Base-by-base conservation (phyloP, 208 protist genomes). In the Leishmania tarentolae region DNA sequence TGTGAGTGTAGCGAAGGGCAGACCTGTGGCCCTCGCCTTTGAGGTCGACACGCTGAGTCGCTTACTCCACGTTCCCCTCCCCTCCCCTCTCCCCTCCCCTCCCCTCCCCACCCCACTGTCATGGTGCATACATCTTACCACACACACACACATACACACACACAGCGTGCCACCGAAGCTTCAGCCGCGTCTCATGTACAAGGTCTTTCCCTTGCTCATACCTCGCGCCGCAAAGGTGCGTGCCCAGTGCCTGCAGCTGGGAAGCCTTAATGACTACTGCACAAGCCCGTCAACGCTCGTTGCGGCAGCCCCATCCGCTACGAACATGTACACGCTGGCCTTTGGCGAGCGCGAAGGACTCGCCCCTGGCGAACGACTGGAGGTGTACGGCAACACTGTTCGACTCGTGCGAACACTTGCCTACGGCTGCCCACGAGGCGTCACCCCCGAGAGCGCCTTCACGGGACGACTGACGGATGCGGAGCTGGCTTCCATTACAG, bases 251-350 rank as follows among this genome's bases (percentile, higher is more conserved):
- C 80, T 91, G 7, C 78, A 87, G 65, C 83, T 91, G 42, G 79
- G 83, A 40, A 78, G 83, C 42, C 65, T 87, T 21, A 86, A 81
- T 72, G 82, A 86, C 75, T 83, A 90, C 83, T 87, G 87, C 84
- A 76, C 76, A 7, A 80, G 79, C 52, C 83, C 76, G 17, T 89
- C 90, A 0, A 87, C 81, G 42, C 75, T 93, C 2, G 84, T 87
- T 28, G 80, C 90, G 2, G 84, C 90, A 15, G 72, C 86, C 59
- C 84, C 86, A 13, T 87, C 87, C 50, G 80, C 83, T 7, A 94
- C 93, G 28, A 96, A 96, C 85, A 88, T 91, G 44, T 96, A 86
- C 76, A 87, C 91, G 8, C 70, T 95, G 3, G 93, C 93, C 35
- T 91, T 93, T 44, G 93, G 91, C 0, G 86, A 86, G 57, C 80